Base-by-base conservation (phyloP, 345 rosid species). In the Streptanthus diversifolius region DNA sequence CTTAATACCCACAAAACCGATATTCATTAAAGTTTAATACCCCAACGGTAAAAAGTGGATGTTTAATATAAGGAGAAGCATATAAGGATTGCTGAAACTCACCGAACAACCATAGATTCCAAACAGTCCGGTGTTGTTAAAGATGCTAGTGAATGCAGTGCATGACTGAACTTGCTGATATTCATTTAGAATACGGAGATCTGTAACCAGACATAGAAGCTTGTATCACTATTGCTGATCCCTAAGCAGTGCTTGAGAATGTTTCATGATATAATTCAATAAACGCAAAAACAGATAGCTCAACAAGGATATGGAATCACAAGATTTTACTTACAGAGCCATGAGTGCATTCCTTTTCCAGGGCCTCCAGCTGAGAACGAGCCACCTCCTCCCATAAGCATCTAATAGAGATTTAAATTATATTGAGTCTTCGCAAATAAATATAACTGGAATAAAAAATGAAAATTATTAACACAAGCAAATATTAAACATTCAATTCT, bases 331-430 rank as follows among this genome's bases (percentile, higher is more conserved):
- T 88, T 84, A 95, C 99, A 92, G 14, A 90, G 84, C 78, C 93
- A 82, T 7, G 98, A 90, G 67, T 91, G 89, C 98, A 95, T 95
- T 80, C 93, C 97, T 77, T 91, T 95, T 58, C 99, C 99, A 9
- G 99, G 99, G 53, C 99, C 98, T 21, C 99, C 97, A 0, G 96
- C 87, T 25, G 99, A 95, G 84, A 95, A 95, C 60, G 99, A 91
- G 66, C 99, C 96, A 75, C 98, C 97, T 66, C 98, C 98, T 68
- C 98, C 97, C 92, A 91, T 79, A 68, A 95, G 91, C 92, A 92
- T 86, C 99, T 95, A 58, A 53, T 75, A 17, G 3, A 10, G 15
- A 40, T 39, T 69, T 41, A 54, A 21, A 53, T 52, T 30, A 32
- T 11, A 45, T 2, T 18, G 17, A 36, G 4, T 55, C 33, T 21